Evolutionary conservation across 1,284 basidiomycete genomes (phyloP).

Genomic region (Ganoderma sinense): DNA sequence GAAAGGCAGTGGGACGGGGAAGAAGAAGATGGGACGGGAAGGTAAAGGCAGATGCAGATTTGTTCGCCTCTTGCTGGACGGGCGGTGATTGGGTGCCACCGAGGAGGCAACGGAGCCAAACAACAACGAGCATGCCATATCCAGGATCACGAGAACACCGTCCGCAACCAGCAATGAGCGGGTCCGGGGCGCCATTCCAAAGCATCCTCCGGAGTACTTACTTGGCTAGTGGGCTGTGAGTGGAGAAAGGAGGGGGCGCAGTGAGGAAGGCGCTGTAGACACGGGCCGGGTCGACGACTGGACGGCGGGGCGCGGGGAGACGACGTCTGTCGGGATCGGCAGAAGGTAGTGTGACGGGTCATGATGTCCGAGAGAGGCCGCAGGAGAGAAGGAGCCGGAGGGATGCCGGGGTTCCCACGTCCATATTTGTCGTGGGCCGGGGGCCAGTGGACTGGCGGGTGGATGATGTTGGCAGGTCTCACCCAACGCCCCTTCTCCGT

Average conservation of each 20-base stretch:
- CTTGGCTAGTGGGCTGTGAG: background rate
- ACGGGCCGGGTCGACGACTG: slow-evolving; percentile 1
- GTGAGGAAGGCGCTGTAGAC: background rate
- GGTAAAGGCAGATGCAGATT: background rate
- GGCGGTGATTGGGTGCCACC: background rate
- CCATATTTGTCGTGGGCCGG: background rate
- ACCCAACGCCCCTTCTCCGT: background rate
- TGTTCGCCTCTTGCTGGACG: background rate
- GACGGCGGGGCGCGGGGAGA: background rate
- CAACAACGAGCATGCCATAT: background rate
- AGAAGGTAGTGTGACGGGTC: background rate
- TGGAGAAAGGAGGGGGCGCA: background rate
- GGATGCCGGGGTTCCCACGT: background rate
- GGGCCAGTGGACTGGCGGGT: background rate
- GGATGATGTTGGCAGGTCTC: background rate
- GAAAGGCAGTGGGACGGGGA: background rate
- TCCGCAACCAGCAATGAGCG: background rate
- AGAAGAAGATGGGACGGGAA: background rate
- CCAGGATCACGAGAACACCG: background rate
- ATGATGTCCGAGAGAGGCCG: background rate
- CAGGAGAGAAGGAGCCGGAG: background rate
- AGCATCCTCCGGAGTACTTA: too few relatives aligned
- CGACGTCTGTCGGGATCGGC: background rate
- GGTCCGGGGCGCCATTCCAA: background rate
- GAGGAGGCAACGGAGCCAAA: background rate